Evolutionary conservation across 2,329 filamentous ascomycete genomes (phyloP).

Genomic region (Immersiporthe knoxdaviesiana): DNA sequence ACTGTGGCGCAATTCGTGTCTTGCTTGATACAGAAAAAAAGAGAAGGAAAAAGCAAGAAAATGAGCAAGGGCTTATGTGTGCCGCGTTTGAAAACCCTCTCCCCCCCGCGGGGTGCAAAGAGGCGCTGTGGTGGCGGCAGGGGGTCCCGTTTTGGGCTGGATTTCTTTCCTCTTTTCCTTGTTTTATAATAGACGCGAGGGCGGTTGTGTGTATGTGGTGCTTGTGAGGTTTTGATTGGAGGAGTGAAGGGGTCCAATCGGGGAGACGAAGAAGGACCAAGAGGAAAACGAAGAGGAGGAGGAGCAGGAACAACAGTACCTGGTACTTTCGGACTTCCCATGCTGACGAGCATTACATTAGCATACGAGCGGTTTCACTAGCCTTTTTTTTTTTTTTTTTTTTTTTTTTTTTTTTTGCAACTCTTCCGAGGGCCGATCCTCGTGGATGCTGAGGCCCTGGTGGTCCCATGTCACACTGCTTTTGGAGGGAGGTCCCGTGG

Average conservation of each 20-base stretch:
- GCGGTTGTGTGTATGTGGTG: not conserved
- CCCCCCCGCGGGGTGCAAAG: too few species aligned
- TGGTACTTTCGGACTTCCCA: not conserved
- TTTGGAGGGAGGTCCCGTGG: not conserved
- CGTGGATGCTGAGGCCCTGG: not conserved
- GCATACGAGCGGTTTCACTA: not conserved
- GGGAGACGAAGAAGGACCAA: not conserved
- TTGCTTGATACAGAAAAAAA: not conserved
- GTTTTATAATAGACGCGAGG: not conserved
- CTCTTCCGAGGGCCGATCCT: not conserved
- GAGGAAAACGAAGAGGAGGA: not conserved
- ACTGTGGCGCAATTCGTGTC: not conserved
- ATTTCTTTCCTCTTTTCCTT: too few species aligned
- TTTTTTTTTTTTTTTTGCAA: not conserved
- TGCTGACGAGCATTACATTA: not conserved
- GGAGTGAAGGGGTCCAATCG: not conserved
- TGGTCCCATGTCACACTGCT: not conserved
- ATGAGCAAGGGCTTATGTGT: not conserved
- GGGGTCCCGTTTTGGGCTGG: not conserved
- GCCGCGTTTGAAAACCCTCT: not conserved
- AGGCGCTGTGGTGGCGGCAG: not conserved
- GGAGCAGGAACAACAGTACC: not conserved
- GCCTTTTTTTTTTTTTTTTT: too few species aligned
- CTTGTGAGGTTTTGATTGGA: not conserved
- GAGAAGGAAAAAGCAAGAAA: too few species aligned